These are phyloP conservation scores for Secale cereale DNA, from an alignment of 176 grass and related monocot genomes.

Conservation along the genomic window DNA sequence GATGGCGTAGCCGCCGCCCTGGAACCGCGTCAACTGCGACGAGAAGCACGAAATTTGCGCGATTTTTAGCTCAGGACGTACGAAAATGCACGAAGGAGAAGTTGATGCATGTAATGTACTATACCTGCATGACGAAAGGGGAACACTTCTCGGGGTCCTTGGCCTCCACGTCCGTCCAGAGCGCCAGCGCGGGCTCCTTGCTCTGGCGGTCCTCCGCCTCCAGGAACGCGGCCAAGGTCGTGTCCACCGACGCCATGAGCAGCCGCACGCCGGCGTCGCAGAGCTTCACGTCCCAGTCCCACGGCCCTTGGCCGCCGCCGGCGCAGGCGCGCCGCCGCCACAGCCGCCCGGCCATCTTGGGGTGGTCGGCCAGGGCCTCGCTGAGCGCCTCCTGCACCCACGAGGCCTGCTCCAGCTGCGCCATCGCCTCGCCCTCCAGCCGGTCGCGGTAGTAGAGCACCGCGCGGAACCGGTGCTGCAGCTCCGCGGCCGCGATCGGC, in stretches of 20 bases:
- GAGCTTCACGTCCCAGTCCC: conserved; percentile 91
- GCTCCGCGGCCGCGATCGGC: conserved; percentile 11
- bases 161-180: conserved; percentile 50
- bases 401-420: conserved; percentile 39
- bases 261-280: conserved; percentile 61
- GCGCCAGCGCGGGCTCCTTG: conserved; percentile 39
- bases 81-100: not conserved
- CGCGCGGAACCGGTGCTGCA: conserved; percentile 49
- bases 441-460: conserved; percentile 63
- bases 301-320: conserved; percentile 7
- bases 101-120: not conserved
- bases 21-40: conserved; percentile 64
- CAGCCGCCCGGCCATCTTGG: conserved; percentile 71
- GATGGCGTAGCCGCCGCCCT: conserved; percentile 52
- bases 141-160: conserved; percentile 57
- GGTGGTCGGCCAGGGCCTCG: conserved; percentile 48
- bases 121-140: conserved; percentile 60
- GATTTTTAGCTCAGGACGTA: not conserved
- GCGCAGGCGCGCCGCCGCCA: conserved; percentile 9
- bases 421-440: conserved; percentile 35
- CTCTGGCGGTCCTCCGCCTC: conserved; percentile 21
- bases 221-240: conserved; percentile 47
- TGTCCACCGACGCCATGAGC: conserved; percentile 59
- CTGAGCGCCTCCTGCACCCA: conserved; percentile 77
- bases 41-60: not conserved